These are phyloP conservation scores for Grosmannia huntii DNA, from an alignment of 2,329 filamentous ascomycete genomes.

Conservation along the genomic window DNA sequence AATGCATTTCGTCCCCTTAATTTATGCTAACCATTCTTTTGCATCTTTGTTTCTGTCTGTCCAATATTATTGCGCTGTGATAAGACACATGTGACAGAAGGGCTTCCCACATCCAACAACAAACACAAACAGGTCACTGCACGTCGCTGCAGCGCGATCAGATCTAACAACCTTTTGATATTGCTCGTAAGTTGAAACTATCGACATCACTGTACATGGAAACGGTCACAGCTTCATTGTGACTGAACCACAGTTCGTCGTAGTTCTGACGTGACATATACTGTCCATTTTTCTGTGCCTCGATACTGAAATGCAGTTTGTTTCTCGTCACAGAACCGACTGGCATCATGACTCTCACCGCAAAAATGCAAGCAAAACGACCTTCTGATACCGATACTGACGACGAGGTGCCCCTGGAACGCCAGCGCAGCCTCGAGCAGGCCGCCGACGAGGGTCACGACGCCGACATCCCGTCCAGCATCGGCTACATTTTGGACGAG, in stretches of 20 bases:
- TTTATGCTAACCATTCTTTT: background rate
- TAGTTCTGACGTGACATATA: too few relatives aligned
- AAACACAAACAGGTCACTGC: background rate
- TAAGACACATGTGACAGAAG: background rate
- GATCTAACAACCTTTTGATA: background rate
- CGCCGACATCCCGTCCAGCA: conserved; percentile 34
- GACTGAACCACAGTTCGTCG: background rate
- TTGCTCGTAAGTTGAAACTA: background rate
- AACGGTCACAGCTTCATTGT: background rate
- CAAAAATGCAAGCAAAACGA: background rate
- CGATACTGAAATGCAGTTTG: background rate
- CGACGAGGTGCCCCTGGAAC: background rate
- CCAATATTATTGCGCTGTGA: background rate
- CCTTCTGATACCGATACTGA: background rate
- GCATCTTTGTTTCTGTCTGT: background rate
- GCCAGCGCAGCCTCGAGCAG: conserved; percentile 14
- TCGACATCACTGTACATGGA: background rate
- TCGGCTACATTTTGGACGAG: conserved; percentile 29
- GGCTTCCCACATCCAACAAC: background rate
- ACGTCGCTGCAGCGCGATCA: background rate
- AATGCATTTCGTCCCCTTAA: background rate
- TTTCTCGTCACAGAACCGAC: background rate
- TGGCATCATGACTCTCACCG: background rate
- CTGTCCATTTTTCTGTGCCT: background rate
- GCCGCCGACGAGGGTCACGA: conserved; percentile 34